A percentile compares a stretch with the other conserved stretches of the same genome.
Conservation (phyloP, 176 grass and related monocot species). For the Hsuehochloa calcarea region DNA sequence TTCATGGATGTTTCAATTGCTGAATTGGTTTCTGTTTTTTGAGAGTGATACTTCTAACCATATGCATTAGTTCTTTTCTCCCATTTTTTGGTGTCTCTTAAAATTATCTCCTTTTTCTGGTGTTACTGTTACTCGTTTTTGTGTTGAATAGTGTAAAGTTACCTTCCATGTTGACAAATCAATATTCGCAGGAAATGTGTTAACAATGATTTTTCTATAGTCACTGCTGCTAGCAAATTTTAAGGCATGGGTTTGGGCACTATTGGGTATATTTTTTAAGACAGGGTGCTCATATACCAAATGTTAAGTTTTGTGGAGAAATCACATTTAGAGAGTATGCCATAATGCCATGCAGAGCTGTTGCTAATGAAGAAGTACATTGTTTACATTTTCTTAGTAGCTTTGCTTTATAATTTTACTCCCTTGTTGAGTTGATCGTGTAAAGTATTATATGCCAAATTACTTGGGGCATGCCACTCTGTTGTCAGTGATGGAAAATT, state of each 20-base stretch:
- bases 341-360: background rate
- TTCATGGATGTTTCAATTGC: background rate
- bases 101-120: background rate
- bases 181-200: background rate
- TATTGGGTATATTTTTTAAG: background rate
- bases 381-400: background rate
- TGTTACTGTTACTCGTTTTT: background rate
- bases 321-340: background rate
- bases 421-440: background rate
- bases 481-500: background rate
- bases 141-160: background rate
- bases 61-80: background rate
- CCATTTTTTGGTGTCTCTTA: background rate
- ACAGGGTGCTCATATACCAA: background rate
- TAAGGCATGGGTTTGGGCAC: background rate
- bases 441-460: background rate
- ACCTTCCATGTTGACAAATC: background rate
- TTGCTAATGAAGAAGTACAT: background rate
- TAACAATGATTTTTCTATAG: background rate
- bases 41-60: background rate
- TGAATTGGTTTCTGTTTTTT: background rate
- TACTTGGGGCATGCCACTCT: background rate
- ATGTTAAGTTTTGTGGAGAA: background rate
- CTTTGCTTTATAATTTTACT: background rate
- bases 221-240: background rate